phyloP scores from a whole-genome alignment of 345 rosid species.

The Eucalyptus erythrocorys region DNA sequence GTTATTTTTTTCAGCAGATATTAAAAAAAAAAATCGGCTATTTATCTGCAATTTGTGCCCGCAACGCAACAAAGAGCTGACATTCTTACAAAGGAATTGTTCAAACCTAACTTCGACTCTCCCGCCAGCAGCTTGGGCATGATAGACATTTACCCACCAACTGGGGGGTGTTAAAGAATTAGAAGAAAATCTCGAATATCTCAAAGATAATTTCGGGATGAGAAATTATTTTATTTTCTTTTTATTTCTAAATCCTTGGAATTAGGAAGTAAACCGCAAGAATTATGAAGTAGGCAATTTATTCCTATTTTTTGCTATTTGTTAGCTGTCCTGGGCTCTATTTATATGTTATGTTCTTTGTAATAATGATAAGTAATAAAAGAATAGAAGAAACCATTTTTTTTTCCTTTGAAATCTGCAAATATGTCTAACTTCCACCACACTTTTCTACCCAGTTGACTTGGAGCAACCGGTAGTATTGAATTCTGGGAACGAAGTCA shows the following conservation, averaged over 20 bases:
- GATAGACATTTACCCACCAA: not conserved
- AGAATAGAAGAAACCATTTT: too few relatives aligned
- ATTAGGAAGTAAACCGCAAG: fast-evolving
- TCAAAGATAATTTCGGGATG: not conserved
- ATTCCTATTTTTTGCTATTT: not conserved
- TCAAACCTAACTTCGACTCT: too few relatives aligned
- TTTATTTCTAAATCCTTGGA: too few relatives aligned
- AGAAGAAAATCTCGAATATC: not conserved
- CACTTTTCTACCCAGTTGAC: not conserved
- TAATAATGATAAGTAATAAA: too few relatives aligned
- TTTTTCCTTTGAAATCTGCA: too few relatives aligned
- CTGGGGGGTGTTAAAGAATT: fast-evolving
- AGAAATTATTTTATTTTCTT: not conserved
- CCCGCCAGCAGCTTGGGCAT: not conserved
- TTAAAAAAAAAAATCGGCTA: fast-evolving
- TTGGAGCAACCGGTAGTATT: not conserved
- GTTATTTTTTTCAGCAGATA: not conserved
- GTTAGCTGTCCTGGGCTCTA: not conserved
- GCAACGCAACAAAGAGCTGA: not conserved
- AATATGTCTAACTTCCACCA: not conserved
- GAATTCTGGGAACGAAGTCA: not conserved
- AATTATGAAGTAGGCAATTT: not conserved
- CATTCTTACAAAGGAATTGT: not conserved
- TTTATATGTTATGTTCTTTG: not conserved
- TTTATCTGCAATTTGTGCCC: not conserved